Conservation (phyloP, 2,329 filamentous ascomycete genomes). For the Harringtonia aguacate region DNA sequence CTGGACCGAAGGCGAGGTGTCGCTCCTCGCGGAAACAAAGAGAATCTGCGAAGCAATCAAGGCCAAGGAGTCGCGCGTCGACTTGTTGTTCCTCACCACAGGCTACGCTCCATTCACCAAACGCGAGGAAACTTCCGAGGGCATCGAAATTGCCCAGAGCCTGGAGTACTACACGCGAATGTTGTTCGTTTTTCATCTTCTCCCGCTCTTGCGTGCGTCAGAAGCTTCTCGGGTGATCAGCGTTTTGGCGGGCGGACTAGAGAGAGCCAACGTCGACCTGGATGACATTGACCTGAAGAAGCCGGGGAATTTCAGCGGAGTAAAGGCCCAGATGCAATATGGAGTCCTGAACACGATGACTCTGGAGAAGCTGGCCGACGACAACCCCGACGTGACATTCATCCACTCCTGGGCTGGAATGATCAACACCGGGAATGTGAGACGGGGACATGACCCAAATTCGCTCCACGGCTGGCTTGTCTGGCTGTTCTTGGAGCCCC, state of each 20-base stretch:
- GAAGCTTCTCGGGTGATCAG: slow-evolving; percentile 22
- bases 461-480: slow-evolving; percentile 19
- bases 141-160: neutral
- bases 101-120: slow-evolving; percentile 31
- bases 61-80: slow-evolving; percentile 24
- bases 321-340: slow-evolving; percentile 21
- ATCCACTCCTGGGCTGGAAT: slow-evolving; percentile 24
- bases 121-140: slow-evolving; percentile 12
- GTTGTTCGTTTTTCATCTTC: slow-evolving; percentile 26
- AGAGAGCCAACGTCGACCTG: slow-evolving; percentile 16
- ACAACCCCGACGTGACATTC: slow-evolving; percentile 21
- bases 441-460: slow-evolving; percentile 16
- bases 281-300: slow-evolving; percentile 24
- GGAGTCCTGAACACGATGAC: slow-evolving; percentile 19
- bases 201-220: slow-evolving; percentile 24
- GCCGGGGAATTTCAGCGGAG: slow-evolving; percentile 18
- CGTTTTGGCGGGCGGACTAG: slow-evolving; percentile 22
- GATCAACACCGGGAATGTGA: slow-evolving; percentile 12
- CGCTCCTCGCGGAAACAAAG: slow-evolving; percentile 31
- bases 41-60: slow-evolving; percentile 27
- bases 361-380: slow-evolving; percentile 21
- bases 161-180: slow-evolving; percentile 33
- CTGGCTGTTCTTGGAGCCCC: slow-evolving; percentile 20
- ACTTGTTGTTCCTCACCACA: slow-evolving; percentile 31
- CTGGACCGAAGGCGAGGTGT: slow-evolving; percentile 30